These are phyloP conservation scores for Daldinia sp. DNA, from an alignment of 2,329 filamentous ascomycete species.

Conservation along the genomic window DNA sequence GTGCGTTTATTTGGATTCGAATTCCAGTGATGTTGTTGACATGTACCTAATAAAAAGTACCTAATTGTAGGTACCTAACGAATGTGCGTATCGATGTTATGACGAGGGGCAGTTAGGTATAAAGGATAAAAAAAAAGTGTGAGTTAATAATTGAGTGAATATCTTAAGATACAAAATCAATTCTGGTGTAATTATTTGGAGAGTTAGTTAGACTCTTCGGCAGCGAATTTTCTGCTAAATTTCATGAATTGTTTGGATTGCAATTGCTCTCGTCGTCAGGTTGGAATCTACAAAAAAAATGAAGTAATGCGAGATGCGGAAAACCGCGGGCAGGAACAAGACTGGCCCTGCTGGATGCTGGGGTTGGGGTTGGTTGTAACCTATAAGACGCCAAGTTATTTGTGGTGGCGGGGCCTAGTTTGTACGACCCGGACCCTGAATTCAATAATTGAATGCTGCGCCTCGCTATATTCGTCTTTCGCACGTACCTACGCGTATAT, in stretches of 20 bases:
- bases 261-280: constrained; percentile 18
- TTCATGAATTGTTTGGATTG: constrained; percentile 9
- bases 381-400: constrained; percentile 40
- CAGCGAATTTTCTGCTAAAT: constrained; percentile 4
- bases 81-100: not conserved
- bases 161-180: too few relatives aligned
- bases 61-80: not conserved
- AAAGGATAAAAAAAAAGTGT: not conserved
- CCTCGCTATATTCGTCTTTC: constrained; percentile 30
- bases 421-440: constrained; percentile 16
- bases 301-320: constrained; percentile 5
- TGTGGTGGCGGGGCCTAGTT: constrained; percentile 38
- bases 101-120: constrained; percentile 2
- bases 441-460: constrained; percentile 25
- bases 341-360: not conserved
- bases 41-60: not conserved
- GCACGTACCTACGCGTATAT: constrained; percentile 22
- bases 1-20: not conserved
- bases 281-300: constrained; percentile 23
- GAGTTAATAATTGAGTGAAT: not conserved
- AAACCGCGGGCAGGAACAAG: constrained; percentile 18
- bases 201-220: not conserved
- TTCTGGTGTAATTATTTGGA: not conserved
- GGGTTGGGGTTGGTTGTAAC: constrained; percentile 1
- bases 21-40: not conserved